Base-by-base conservation (phyloP, 176 grass and related monocot genomes). In the Zoysia japonica region DNA sequence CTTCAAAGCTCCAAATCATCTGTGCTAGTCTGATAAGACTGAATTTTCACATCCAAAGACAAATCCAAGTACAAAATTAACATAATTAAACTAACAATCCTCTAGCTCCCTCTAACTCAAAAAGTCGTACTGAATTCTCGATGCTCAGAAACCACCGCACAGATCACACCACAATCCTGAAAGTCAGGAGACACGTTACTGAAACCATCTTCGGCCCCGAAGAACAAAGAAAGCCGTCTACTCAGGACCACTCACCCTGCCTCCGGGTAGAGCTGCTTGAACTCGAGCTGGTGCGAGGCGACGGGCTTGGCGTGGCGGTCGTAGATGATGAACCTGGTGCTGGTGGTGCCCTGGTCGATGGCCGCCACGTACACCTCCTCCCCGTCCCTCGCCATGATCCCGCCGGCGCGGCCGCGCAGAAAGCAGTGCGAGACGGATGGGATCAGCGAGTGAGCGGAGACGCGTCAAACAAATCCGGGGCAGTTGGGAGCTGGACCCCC, bases 291-390 rank as follows among this genome's bases (percentile, higher is more conserved):
- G 81, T 98, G 95, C 5, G 92, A 98, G 0, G 86, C 90, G 70
- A 98, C 75, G 35, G 83, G 84, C 62, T 80, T 92, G 78, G 95
- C 90, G 49, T 85, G 52, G 73, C 78, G 65, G 80, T 98, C 89
- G 85, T 98, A 98, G 85, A 98, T 72, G 65, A 98, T 98, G 81
- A 94, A 98, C 51, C 95, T 51, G 36, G 95, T 98, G 85, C 95
- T 98, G 16, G 95, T 98, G 5, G 95, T 98, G 2, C 95, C 95
- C 77, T 98, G 95, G 67, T 98, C 95, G 73, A 98, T 92, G 61
- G 95, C 83, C 42, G 85, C 95, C 13, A 98, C 84, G 72, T 92
- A 92, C 37, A 98, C 80, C 56, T 92, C 80, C 61, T 83, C 89
- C 36, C 16, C 87, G 37, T 17, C 71, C 46, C 66, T 77, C 48